Base-by-base conservation (phyloP, 306 rosid species). In the Cicer cuneatum region DNA sequence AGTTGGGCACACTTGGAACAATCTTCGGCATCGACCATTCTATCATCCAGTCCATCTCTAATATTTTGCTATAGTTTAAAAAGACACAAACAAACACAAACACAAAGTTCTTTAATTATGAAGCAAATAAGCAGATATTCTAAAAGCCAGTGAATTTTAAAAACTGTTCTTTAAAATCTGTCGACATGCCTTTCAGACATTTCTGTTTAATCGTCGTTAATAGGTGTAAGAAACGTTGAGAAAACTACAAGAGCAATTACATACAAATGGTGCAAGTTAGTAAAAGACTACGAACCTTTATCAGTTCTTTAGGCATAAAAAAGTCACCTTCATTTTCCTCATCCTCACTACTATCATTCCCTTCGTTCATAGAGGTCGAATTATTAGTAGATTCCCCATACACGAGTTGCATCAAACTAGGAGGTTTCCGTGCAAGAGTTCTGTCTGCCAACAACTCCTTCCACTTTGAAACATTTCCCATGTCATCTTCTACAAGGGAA, bases 401-500 rank as follows among this genome's bases (percentile, higher is more conserved):
- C 51, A 94, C 97, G 59, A 88, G 86, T 85, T 91, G 92, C 97
- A 88, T 91, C 78, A 94, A 87, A 74, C 89, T 90, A 71, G 85
- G 72, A 63, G 75, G 63, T 80, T 86, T 87, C 64, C 80, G 85
- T 12, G 86, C 83, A 63, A 56, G 59, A 10, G 93, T 72, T 85
- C 88, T 89, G 78, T 88, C 87, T 9, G 76, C 74, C 86, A 91
- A 81, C 63, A 86, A 74, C 71, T 94, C 93, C 73, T 92, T 94
- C 97, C 98, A 94, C 86, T 85, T 90, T 53, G 97, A 87, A 71
- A 81, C 87, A 80, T 92, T 92, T 67, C 96, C 97, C 84, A 81
- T 53, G 66, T 38, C 86, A 66, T 83, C 86, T 77, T 82, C 84
- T 74, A 74, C 10, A 45, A 64, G 56, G 52, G 71, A 49, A 35